Percentiles rank a stretch among this genome's conserved stretches.
These are phyloP conservation scores for Tirmania nivea DNA, from an alignment of 495 filamentous ascomycete genomes.

Conservation along the genomic window DNA sequence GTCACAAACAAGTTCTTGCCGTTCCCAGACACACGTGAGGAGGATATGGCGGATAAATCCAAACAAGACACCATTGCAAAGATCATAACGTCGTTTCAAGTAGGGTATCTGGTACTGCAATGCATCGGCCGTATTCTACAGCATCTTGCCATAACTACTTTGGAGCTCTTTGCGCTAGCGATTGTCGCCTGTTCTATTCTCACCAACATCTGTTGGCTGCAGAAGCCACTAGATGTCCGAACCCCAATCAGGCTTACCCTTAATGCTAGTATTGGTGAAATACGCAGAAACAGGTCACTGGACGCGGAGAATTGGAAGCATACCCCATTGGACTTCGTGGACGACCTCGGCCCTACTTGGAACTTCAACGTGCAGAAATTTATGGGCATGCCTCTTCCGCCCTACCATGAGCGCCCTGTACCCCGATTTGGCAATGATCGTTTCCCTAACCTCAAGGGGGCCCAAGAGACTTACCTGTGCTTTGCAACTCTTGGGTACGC, in stretches of 20 bases:
- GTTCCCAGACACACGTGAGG: conserved; percentile 10
- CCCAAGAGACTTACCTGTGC: background rate
- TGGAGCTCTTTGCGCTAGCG: conserved; percentile 4
- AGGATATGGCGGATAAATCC: background rate
- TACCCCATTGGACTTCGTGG: background rate
- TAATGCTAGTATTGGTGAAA: background rate
- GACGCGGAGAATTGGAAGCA: background rate
- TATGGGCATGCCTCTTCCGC: background rate
- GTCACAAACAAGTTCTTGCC: conserved; percentile 14
- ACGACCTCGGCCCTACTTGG: background rate
- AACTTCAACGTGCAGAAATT: background rate
- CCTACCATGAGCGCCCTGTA: background rate
- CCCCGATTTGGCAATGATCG: background rate
- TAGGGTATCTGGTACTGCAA: too few species aligned
- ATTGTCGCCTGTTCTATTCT: conserved; percentile 20
- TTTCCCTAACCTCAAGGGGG: background rate
- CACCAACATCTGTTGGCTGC: conserved; percentile 17
- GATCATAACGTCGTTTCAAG: too few species aligned
- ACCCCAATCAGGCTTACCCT: background rate
- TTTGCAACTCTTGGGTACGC: background rate
- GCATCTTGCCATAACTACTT: too few species aligned
- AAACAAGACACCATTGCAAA: too few species aligned
- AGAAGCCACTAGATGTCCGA: conserved; percentile 18
- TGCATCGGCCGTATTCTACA: too few species aligned
- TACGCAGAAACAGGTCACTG: background rate